Conservation (phyloP, 805 yeast genomes). For the Candida maris region DNA sequence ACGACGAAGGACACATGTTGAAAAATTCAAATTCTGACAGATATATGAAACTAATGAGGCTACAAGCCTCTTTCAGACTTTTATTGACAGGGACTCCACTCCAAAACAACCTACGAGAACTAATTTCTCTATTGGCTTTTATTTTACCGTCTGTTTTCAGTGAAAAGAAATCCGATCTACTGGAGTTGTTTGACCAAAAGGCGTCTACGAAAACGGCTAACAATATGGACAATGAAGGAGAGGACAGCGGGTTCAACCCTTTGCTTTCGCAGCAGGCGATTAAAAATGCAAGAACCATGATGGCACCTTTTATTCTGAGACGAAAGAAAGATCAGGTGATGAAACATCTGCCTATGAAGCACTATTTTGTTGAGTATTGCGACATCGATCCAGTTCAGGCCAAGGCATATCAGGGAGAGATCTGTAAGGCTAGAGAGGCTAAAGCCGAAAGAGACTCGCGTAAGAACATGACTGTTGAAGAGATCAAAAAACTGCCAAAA, state of each 20-base stretch:
- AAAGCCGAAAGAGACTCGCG: constrained; percentile 43
- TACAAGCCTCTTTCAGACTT: constrained; percentile 79
- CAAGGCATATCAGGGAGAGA: constrained; percentile 57
- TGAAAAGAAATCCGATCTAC: constrained; percentile 77
- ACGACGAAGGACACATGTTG: constrained; percentile 97
- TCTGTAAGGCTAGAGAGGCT: constrained; percentile 41
- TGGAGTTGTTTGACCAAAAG: constrained; percentile 80
- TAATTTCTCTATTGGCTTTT: constrained; percentile 85
- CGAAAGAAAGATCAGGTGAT: constrained; percentile 90
- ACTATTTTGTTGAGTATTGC: constrained; percentile 61
- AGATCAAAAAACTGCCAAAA: constrained; percentile 32
- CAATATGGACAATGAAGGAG: constrained; percentile 31
- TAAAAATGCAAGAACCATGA: constrained; percentile 91
- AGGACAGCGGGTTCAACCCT: constrained; percentile 61
- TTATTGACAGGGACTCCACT: constrained; percentile 95
- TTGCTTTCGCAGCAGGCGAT: constrained; percentile 88
- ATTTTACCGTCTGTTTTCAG: constrained; percentile 81
- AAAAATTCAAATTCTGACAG: constrained; percentile 88
- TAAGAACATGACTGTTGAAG: constrained; percentile 31
- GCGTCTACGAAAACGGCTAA: constrained; percentile 57
- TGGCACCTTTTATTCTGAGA: constrained; percentile 95
- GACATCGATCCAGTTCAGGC: constrained; percentile 54
- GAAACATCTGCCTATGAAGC: constrained; percentile 79
- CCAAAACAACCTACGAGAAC: constrained; percentile 87
- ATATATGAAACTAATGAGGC: constrained; percentile 78